Percentiles rank a stretch among this genome's conserved stretches.
Evolutionary conservation across 164 flowering plant genomes (phyloP).

Genomic region (Chimonanthus salicifolius): DNA sequence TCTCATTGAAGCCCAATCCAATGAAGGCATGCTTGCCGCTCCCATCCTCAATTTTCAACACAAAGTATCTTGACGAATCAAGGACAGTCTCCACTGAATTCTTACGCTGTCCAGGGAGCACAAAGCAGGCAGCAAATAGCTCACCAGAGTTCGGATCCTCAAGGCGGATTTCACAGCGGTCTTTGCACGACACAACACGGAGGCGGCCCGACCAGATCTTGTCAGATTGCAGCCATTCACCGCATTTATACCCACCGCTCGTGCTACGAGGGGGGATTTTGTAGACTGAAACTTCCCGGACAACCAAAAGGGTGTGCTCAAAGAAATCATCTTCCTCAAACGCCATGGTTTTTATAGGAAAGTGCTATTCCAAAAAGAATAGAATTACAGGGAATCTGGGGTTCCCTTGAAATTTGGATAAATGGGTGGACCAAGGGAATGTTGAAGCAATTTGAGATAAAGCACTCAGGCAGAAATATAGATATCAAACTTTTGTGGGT

Average conservation of each 20-base stretch:
- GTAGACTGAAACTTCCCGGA: slow-evolving; percentile 84
- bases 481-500: neutral
- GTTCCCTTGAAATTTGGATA: neutral
- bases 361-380: neutral
- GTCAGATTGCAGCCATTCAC: slow-evolving; percentile 98
- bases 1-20: slow-evolving; percentile 83
- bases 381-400: neutral
- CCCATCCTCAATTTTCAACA: slow-evolving; percentile 93
- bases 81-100: slow-evolving; percentile 81
- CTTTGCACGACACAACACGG: slow-evolving; percentile 79
- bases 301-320: slow-evolving; percentile 94
- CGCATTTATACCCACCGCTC: slow-evolving; percentile 96
- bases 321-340: slow-evolving; percentile 72
- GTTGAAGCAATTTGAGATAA: neutral
- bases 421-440: neutral
- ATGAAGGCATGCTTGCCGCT: slow-evolving; percentile 90
- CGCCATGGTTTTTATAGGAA: slow-evolving; percentile 40
- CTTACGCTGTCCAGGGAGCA: slow-evolving; percentile 81
- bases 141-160: slow-evolving; percentile 93
- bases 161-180: slow-evolving; percentile 91
- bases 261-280: slow-evolving; percentile 94
- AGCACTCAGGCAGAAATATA: neutral
- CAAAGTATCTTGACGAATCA: slow-evolving; percentile 94
- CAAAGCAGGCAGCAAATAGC: slow-evolving; percentile 92
- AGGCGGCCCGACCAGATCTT: slow-evolving; percentile 99